These are phyloP conservation scores for Trichophyton verrucosum DNA, from an alignment of 2,329 filamentous ascomycete genomes.

Conservation along the genomic window DNA sequence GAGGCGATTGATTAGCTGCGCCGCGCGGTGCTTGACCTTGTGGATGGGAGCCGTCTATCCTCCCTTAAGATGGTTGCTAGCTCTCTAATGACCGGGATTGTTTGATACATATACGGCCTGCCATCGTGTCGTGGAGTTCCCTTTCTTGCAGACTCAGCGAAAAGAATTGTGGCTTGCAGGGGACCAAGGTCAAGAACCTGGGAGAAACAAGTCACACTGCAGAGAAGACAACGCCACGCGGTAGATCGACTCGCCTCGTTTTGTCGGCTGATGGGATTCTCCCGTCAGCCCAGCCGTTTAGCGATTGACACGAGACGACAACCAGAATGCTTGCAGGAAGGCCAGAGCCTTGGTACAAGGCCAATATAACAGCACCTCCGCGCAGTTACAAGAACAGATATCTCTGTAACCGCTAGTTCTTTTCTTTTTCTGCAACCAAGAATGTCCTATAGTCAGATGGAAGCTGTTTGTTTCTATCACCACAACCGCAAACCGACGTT, in stretches of 20 bases:
- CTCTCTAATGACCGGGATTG: no score
- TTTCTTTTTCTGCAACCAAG: background rate
- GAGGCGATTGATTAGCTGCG: no score
- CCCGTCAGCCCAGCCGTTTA: background rate
- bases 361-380: background rate
- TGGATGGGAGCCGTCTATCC: no score
- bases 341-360: background rate
- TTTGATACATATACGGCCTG: no score
- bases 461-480: no score
- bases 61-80: no score
- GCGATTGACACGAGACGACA: background rate
- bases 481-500: no score
- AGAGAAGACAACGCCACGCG: background rate
- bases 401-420: background rate
- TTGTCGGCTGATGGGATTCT: background rate
- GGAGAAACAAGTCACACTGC: background rate
- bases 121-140: no score
- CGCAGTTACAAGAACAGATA: background rate
- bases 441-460: no score
- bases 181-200: background rate
- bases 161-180: background rate
- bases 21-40: no score
- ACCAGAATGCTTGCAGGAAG: background rate
- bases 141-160: no score
- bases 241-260: background rate